Conservation (phyloP, 108 stramenopile genomes). For the Cyclotella atomus region DNA sequence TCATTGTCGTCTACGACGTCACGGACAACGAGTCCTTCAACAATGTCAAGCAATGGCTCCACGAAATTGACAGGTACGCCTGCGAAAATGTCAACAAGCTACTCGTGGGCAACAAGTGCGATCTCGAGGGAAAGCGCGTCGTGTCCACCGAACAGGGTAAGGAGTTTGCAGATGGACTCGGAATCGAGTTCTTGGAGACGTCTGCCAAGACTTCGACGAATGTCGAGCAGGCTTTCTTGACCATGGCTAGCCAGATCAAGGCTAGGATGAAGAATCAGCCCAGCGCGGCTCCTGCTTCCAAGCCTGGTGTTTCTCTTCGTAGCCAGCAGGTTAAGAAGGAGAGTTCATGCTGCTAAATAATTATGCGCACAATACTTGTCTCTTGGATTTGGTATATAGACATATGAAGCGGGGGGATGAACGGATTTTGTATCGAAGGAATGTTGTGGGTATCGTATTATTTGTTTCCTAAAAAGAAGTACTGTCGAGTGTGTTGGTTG, state of each 20-base stretch:
- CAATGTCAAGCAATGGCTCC: conserved; percentile 99
- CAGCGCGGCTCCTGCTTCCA: conserved; percentile 72
- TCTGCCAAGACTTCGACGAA: conserved; percentile 97
- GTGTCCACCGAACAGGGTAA: conserved; percentile 97
- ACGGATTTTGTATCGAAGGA: too few species aligned
- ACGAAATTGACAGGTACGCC: conserved; percentile 99
- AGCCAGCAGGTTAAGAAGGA: conserved; percentile 85
- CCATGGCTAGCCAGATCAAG: conserved; percentile 99
- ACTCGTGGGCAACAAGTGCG: conserved; percentile 99
- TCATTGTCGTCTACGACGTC: conserved; percentile 98
- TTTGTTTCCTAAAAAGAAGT: too few species aligned
- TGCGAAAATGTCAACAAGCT: conserved; percentile 99
- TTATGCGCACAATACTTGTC: too few species aligned
- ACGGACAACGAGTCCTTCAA: conserved; percentile 97
- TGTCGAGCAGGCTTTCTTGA: conserved; percentile 99
- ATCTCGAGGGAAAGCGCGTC: conserved; percentile 93
- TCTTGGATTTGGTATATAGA: too few species aligned
- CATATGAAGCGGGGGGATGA: too few species aligned
- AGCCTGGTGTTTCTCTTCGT: conserved; percentile 76
- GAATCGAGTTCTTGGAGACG: conserved; percentile 99
- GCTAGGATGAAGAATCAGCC: conserved; percentile 95
- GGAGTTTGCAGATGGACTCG: conserved; percentile 97
- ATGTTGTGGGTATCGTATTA: too few species aligned
- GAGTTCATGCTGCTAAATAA: conserved; percentile 86
- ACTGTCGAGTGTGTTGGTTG: too few species aligned